A percentile compares a stretch with the other conserved stretches of the same genome.
Conservation (phyloP, 768 basidiomycete species). For the Psilocybe cubensis region DNA sequence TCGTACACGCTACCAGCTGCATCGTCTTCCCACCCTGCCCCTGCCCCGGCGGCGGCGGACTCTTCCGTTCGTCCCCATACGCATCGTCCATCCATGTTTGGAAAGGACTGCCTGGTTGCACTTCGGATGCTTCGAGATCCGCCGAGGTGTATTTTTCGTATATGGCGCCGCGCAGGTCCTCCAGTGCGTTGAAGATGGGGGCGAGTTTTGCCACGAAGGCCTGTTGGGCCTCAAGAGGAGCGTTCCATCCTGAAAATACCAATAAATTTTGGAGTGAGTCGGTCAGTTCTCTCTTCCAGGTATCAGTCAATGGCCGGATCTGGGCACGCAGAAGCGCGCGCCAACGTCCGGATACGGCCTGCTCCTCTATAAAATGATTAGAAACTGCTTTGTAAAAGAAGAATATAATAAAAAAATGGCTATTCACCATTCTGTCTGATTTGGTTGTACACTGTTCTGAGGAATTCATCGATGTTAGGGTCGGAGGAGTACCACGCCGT, state of each 20-base stretch:
- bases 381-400: background rate
- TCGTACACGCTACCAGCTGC: slow-evolving; percentile 20
- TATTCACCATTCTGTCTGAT: slow-evolving; percentile 20
- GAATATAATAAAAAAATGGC: background rate
- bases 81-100: slow-evolving; percentile 26
- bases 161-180: slow-evolving; percentile 27
- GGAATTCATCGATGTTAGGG: background rate
- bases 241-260: slow-evolving; percentile 17
- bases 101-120: slow-evolving; percentile 13
- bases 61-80: slow-evolving; percentile 24
- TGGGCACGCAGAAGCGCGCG: slow-evolving; percentile 23
- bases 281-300: slow-evolving; percentile 16
- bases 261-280: slow-evolving; percentile 7
- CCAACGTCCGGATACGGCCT: slow-evolving; percentile 28
- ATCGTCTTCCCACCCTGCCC: background rate
- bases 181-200: slow-evolving; percentile 29
- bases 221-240: slow-evolving; percentile 7
- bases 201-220: slow-evolving; percentile 25
- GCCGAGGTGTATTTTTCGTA: slow-evolving; percentile 30
- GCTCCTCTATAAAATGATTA: slow-evolving; percentile 18
- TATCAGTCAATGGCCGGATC: slow-evolving; percentile 20
- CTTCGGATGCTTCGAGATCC: slow-evolving; percentile 20
- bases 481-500: slow-evolving; percentile 16
- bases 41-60: background rate
- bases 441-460: slow-evolving; percentile 13